phyloP scores from a whole-genome alignment of 305 asterid genomes.

The Plantago rigida region DNA sequence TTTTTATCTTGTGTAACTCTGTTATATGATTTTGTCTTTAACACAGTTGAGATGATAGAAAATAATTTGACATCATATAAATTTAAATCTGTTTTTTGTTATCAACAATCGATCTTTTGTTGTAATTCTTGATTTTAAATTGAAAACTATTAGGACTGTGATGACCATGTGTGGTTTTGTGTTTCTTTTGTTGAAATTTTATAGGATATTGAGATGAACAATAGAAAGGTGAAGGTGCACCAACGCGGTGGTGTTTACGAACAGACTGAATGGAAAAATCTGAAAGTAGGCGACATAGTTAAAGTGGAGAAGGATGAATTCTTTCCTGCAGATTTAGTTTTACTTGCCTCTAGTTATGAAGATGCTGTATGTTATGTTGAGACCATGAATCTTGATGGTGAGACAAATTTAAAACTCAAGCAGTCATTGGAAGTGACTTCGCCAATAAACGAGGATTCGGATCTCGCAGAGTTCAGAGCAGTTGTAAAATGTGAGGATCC shows the following conservation, averaged over 20 bases:
- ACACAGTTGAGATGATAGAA: no score
- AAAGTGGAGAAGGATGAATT: conserved; percentile 70
- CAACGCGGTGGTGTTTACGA: conserved; percentile 47
- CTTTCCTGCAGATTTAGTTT: conserved; percentile 75
- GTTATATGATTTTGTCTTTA: no score
- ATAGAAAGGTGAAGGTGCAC: conserved; percentile 62
- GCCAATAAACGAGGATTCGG: conserved; percentile 35
- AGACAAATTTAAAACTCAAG: conserved; percentile 73
- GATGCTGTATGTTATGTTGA: conserved; percentile 78
- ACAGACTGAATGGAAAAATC: conserved; percentile 54
- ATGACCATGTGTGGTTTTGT: background rate
- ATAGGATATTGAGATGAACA: conserved; percentile 76
- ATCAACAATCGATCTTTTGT: no score
- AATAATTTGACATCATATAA: no score
- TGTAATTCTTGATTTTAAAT: no score
- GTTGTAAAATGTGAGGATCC: conserved; percentile 78
- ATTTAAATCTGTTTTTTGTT: no score
- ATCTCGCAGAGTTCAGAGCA: conserved; percentile 47
- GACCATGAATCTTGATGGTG: conserved; percentile 90
- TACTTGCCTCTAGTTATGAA: conserved; percentile 73
- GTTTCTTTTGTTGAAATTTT: conserved; percentile 8
- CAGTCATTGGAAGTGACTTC: conserved; percentile 63
- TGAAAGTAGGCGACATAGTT: conserved; percentile 73
- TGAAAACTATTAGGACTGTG: background rate
- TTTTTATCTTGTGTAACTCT: no score